Evolutionary conservation across 805 yeast species (phyloP).

Genomic region (Zygotorulaspora florentina): DNA sequence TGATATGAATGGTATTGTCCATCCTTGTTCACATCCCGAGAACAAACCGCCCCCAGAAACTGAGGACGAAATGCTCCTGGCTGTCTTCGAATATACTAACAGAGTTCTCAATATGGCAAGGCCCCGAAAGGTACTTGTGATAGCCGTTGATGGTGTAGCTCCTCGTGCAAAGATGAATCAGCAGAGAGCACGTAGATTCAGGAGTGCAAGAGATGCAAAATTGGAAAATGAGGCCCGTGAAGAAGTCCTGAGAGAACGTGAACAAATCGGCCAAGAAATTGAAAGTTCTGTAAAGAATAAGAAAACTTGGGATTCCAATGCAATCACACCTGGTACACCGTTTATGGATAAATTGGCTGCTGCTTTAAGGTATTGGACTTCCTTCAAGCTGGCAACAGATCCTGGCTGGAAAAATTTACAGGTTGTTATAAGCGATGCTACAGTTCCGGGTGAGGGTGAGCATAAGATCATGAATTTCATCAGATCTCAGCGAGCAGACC

Average conservation of each 20-base stretch:
- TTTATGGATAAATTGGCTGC: constrained; percentile 88
- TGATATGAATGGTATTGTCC: constrained; percentile 99
- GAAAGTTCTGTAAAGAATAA: constrained; percentile 72
- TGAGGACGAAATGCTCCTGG: constrained; percentile 95
- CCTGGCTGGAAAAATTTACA: constrained; percentile 92
- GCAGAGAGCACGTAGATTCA: constrained; percentile 88
- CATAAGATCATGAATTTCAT: constrained; percentile 97
- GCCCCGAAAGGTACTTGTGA: constrained; percentile 86
- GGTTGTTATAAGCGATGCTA: constrained; percentile 89
- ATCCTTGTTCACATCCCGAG: constrained; percentile 98
- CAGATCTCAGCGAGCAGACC: constrained; percentile 81
- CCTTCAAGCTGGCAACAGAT: constrained; percentile 79
- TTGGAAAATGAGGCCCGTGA: constrained; percentile 69
- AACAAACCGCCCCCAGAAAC: constrained; percentile 93
- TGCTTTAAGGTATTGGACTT: constrained; percentile 85
- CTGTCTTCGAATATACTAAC: constrained; percentile 88
- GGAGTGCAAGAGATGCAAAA: constrained; percentile 87
- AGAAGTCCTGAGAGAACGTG: constrained; percentile 35
- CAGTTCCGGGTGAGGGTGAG: constrained; percentile 99
- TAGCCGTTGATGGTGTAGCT: constrained; percentile 99
- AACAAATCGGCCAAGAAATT: constrained; percentile 53
- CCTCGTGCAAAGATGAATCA: constrained; percentile 98
- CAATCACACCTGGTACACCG: constrained; percentile 98
- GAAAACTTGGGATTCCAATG: constrained; percentile 90
- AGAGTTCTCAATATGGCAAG: constrained; percentile 89